Evolutionary conservation across 305 asterid genomes (phyloP), one percentile per base, ranked within the genome.

Genomic region (Fraxinus floribunda): DNA sequence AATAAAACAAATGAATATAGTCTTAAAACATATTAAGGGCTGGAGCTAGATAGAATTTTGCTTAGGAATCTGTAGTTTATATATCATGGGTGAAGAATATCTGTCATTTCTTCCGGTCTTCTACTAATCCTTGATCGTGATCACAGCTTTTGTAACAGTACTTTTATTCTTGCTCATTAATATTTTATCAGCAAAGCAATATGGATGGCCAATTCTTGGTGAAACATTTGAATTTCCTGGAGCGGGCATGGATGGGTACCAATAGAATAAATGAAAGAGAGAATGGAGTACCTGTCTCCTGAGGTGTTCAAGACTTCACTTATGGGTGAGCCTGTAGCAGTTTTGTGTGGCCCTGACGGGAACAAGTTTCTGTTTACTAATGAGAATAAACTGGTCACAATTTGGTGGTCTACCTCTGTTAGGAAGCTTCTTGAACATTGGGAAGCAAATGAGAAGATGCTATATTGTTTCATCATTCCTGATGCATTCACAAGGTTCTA

Each of bases 391-490:
- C 68, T 79, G 49, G 90, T 87, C n/a, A 52, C 52, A 3, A 24
- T 62, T 4, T 89, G 86, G 89, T 89, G 92, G 87, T 86, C 89
- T 0, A 1, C 32, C 24, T 83, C 85, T 34, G 80, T 86, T 38
- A 83, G 77, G n/a, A 75, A 83, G 60, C 15, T 86, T 9, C 80
- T 86, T 4, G 86, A 82, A 32, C 57, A 32, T 36, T 80, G 87
- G 86, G 11, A 78, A 79, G 72, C 72, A 30, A 30, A 87, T 84
- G 86, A 84, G 77, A 87, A 84, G 82, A 75, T 82, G 86, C 22
- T 82, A 6, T 84, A 84, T 10, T 20, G 81, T 64, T 87, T 85
- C 68, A 24, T 85, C 68, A 82, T 70, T 24, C 86, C 88, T 15
- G 89, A 83, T 75, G 86, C 84, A 1, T 75, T 89, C 5, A 78